Evolutionary conservation across 1,284 basidiomycete genomes (phyloP), one percentile per base, ranked within the genome.

Genomic region (Ceratobasidium sp.): DNA sequence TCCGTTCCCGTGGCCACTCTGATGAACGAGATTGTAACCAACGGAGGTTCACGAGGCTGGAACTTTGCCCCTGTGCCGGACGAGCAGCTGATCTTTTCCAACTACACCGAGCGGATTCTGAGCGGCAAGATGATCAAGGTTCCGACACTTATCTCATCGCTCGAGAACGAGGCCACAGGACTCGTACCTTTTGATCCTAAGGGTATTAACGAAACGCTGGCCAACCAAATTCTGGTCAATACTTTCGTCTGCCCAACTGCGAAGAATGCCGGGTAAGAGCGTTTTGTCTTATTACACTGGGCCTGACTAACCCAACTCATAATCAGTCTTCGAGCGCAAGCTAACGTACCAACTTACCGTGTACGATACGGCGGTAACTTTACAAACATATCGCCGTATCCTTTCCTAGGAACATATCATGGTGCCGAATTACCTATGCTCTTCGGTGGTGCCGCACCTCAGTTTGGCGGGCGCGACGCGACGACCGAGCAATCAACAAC

Each of bases 401-500:
- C 33, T 33, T 33, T 33, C 33, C 33, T 33, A 33, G 33, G 33
- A 33, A 33, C 51, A 23, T 70, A 70, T 40, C 68, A 55, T 23
- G 53, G 53, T 20, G 28, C 28, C 12, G 51, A 56, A 20, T 51
- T 55, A 12, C 39, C 28, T 28, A 39, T 56, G 46, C 51, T 40
- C 10, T 55, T 55, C 42, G 46, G 68, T 55, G 33, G 28, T 55
- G 49, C 68, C 23, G 15, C 68, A 18, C 68, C 28, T 12, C 26
- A 20, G 26, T 70, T 70, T 26, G 63, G 63, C 7, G 63, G 63
- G 7, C 63, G 63, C n/a, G n/a, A 60, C 28, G 58, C 58, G 10
- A 60, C 58, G 9, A 60, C 58, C 12, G 26, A 28, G 10, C 15
- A 60, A 60, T 26, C 28, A 12, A 9, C 12, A 26, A 56, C 53